Evolutionary conservation across 768 basidiomycete genomes (phyloP), one percentile per base, ranked within the genome.

Genomic region (Pleurotus salmoneostramineus): DNA sequence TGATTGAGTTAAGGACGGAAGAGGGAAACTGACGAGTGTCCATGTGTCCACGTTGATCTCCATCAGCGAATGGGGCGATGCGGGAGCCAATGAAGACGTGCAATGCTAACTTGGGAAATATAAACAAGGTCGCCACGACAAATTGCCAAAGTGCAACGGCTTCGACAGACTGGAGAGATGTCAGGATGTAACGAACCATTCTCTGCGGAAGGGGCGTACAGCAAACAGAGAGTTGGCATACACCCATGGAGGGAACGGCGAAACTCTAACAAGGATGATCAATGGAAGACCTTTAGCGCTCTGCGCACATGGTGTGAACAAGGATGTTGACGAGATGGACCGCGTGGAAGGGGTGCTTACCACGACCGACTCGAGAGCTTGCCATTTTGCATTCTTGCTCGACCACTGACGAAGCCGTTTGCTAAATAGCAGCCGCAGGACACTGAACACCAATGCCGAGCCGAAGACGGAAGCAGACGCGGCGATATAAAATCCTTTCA

Each of bases 221-320:
- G 89, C 85, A 64, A 91, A 91, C 15, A 94, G 74, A 0, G 85
- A 75, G 59, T 92, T 93, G n/a, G 87, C 84, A 65, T 93, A 95
- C 0, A 89, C 88, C 89, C 91, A 93, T 2, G 93, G 91, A 47
- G 91, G 91, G 68, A 95, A 83, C 3, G 93, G 86, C 3, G 89
- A 92, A 17, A 91, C 68, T 11, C 92, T 85, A 60, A 94, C 87
- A 48, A 95, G 79, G 62, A 92, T 81, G 42, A 95, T 89, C 21
- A 93, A 74, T n/a, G 87, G 87, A 14, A 93, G 73, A 32, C 93
- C 93, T 68, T 88, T 90, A 12, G 84, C 82, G 59, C 74, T 77
- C 89, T 91, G 59, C 62, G 36, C 58, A 56, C 58, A 48, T 21
- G 48, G 17, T 27, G 21, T 27, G 21, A 27, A 45, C 40, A 43